Conservation (phyloP, 805 yeast genomes). For the Metschnikowia henanensis region DNA sequence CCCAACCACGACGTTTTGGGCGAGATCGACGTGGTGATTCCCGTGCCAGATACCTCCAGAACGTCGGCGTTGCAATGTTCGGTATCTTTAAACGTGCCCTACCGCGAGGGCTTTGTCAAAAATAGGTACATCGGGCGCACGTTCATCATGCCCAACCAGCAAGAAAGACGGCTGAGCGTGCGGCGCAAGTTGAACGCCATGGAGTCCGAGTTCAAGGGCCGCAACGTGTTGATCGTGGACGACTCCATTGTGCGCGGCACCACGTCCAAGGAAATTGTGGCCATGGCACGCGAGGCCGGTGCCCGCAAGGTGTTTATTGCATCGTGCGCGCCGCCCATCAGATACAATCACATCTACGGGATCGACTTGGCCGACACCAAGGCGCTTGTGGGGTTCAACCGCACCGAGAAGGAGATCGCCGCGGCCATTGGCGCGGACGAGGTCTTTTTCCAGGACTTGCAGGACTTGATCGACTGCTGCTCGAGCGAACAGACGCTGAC, state of each 20-base stretch:
- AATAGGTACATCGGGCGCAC: constrained; percentile 97
- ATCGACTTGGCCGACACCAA: constrained; percentile 95
- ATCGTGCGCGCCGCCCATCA: constrained; percentile 97
- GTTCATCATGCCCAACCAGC: constrained; percentile 97
- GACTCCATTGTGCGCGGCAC: constrained; percentile 98
- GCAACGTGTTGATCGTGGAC: constrained; percentile 87
- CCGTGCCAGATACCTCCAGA: constrained; percentile 98
- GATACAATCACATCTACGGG: constrained; percentile 95
- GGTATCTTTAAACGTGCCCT: constrained; percentile 73
- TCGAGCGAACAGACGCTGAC: constrained; percentile 49
- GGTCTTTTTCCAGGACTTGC: constrained; percentile 83
- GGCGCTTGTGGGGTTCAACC: constrained; percentile 86
- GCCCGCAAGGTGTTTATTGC: constrained; percentile 95
- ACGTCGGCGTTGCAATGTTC: constrained; percentile 94
- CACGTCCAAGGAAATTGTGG: constrained; percentile 92
- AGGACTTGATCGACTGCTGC: constrained; percentile 84
- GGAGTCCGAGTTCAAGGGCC: constrained; percentile 85
- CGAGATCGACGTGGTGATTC: constrained; percentile 90
- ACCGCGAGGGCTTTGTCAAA: constrained; percentile 96
- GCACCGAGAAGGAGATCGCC: constrained; percentile 74
- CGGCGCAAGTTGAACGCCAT: constrained; percentile 95
- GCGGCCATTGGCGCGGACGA: constrained; percentile 83
- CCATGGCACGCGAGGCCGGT: constrained; percentile 99
- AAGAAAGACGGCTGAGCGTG: constrained; percentile 89
- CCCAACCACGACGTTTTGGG: constrained; percentile 43